Base-by-base conservation (phyloP, 192 early-diverging fungal species). In the Thoreauomyces humboldtii region DNA sequence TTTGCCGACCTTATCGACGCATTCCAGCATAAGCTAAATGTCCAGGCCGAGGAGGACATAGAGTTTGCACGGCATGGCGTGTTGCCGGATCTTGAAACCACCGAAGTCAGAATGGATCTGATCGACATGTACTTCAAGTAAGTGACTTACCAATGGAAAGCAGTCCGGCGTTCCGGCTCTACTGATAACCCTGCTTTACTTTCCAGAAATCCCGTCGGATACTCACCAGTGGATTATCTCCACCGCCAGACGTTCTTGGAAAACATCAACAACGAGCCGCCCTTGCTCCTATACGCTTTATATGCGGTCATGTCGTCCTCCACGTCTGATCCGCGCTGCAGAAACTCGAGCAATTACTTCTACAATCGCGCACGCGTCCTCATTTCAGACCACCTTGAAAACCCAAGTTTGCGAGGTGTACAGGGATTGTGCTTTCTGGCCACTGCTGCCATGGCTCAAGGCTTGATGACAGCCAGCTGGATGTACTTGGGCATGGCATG, bases 271-370 rank as follows among this genome's bases (percentile, higher is more conserved):
- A 48, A 63, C 6, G 61, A 63, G 29, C 55, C 61, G 15, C 61
- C 61, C 29, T 56, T 63, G 61, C 61, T 63, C 33, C 43, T 63
- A 12, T 63, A 56, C 25, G 61, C 61, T 5, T 21, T 63, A 25
- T 63, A 63, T 28, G 45, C 61, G 11, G 48, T 25, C 22, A 34
- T 35, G 15, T 25, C 27, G 12, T 5, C 28, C 14, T 17, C 29
- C 17, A 31, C 61, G 17, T 11, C 14, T 33, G 61, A 63, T 35
- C 47, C 53, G 4, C 17, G 22, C 11, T 19, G 19, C 4, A 46
- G 50, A 27, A 54, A 51, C 33, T 56, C 61, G 15, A n/a, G 29
- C 17, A 2, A n/a, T 1, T 51, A 56, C 46, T 63, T 63, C 28
- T 63, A 22, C 31, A 11, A 24, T 17, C 24, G 50, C 15, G 45